Conservation (phyloP, 495 filamentous ascomycete genomes). For the Hyaloscypha variabilis region DNA sequence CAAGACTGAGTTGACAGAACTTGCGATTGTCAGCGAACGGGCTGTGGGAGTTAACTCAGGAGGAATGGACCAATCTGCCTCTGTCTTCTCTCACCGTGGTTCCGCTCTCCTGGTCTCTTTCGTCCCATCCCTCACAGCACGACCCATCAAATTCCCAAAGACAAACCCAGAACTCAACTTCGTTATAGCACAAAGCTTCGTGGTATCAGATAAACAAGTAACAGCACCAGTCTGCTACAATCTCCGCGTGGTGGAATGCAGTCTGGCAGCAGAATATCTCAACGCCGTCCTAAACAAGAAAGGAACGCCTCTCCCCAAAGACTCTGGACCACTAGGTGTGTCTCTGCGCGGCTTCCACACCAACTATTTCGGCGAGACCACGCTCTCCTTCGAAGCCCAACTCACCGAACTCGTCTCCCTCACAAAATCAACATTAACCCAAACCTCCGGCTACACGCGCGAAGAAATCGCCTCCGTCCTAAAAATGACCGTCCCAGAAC, state of each 20-base stretch:
- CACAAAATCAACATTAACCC: constrained; percentile 62
- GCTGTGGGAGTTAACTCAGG: constrained; percentile 96
- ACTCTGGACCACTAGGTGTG: constrained; percentile 81
- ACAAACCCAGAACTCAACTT: constrained; percentile 84
- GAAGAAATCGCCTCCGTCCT: constrained; percentile 81
- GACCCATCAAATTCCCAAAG: constrained; percentile 82
- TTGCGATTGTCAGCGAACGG: constrained; percentile 92
- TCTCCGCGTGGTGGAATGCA: constrained; percentile 93
- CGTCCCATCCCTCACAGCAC: constrained; percentile 73
- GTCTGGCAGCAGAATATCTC: constrained; percentile 75
- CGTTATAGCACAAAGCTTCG: constrained; percentile 92
- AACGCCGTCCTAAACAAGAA: constrained; percentile 54
- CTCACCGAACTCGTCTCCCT: constrained; percentile 69
- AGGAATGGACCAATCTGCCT: constrained; percentile 98
- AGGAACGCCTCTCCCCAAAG: constrained; percentile 67
- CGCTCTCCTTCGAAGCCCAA: constrained; percentile 61
- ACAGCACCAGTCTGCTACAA: constrained; percentile 95
- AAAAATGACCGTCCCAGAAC: constrained; percentile 64
- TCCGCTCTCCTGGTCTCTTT: constrained; percentile 91
- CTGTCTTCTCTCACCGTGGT: constrained; percentile 84
- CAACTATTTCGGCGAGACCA: constrained; percentile 66
- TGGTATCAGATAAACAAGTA: constrained; percentile 90
- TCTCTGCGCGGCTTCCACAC: constrained; percentile 87
- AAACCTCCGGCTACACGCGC: constrained; percentile 83
- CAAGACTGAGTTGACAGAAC: constrained; percentile 85